Percentiles rank a stretch among this genome's conserved stretches.
These are phyloP conservation scores for Scedosporium dehoogii DNA, from an alignment of 2,329 filamentous ascomycete species.

Conservation along the genomic window DNA sequence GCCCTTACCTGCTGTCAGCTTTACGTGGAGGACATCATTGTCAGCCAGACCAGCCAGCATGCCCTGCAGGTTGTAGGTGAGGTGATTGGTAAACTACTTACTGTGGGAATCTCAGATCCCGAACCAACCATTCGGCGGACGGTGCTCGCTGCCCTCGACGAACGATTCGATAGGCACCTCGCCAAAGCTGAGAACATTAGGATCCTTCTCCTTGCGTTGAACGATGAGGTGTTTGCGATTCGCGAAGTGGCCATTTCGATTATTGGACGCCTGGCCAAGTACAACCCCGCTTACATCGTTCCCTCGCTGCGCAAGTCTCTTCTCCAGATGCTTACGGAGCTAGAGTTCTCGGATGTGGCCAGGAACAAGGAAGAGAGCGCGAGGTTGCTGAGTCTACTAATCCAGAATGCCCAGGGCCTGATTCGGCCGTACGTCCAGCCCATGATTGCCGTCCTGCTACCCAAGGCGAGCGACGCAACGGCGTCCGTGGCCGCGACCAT, in stretches of 20 bases:
- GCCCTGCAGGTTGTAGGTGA: conserved; percentile 95
- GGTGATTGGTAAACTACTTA: conserved; percentile 92
- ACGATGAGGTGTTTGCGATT: conserved; percentile 88
- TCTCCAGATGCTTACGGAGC: conserved; percentile 90
- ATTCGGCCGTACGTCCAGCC: conserved; percentile 96
- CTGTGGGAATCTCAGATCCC: conserved; percentile 86
- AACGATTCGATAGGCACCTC: conserved; percentile 92
- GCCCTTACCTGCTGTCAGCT: conserved; percentile 96
- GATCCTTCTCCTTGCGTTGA: conserved; percentile 87
- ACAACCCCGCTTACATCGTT: conserved; percentile 96
- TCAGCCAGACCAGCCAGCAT: conserved; percentile 95
- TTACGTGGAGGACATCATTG: conserved; percentile 92
- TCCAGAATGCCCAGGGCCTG: conserved; percentile 82
- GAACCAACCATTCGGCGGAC: conserved; percentile 82
- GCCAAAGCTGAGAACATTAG: conserved; percentile 96
- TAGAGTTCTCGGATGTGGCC: conserved; percentile 90
- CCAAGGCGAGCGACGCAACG: conserved; percentile 78
- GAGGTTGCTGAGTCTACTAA: conserved; percentile 81
- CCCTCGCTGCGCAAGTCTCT: conserved; percentile 89
- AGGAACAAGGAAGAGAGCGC: conserved; percentile 96
- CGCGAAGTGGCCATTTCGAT: conserved; percentile 93
- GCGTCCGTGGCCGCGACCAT: conserved; percentile 88
- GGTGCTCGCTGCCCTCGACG: conserved; percentile 80
- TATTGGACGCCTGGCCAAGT: conserved; percentile 80
- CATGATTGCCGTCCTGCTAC: conserved; percentile 88